phyloP scores from a whole-genome alignment of 225 moss, liverwort and hornwort species.

The Polytrichum commune region DNA sequence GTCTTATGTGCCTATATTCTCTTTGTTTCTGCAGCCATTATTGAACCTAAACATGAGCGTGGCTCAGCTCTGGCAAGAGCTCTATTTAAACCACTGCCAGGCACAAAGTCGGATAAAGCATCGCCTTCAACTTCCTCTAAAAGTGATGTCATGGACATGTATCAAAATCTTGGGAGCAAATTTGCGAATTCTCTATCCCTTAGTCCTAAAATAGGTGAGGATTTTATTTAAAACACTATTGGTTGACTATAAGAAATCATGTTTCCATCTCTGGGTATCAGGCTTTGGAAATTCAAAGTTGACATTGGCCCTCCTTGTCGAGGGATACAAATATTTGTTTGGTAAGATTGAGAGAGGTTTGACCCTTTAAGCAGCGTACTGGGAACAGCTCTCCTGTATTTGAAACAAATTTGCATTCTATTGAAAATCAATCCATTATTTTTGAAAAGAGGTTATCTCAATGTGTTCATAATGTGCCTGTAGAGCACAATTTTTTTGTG shows the following conservation, averaged over 20 bases:
- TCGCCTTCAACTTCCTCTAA: constrained; percentile 22
- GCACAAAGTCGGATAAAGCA: constrained; percentile 58
- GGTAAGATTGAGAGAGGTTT: too few species aligned
- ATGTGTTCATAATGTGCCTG: too few species aligned
- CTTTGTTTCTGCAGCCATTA: constrained; percentile 26
- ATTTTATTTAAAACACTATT: too few species aligned
- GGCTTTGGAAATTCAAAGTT: too few species aligned
- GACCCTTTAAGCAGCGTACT: background rate
- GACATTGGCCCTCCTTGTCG: too few species aligned
- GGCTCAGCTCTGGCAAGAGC: constrained; percentile 76
- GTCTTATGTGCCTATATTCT: background rate
- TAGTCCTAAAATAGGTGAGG: constrained; percentile 55
- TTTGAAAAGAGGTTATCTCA: too few species aligned
- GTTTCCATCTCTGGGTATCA: too few species aligned
- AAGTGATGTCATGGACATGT: constrained; percentile 24
- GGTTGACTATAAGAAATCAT: too few species aligned
- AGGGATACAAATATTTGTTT: too few species aligned
- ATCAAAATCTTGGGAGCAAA: constrained; percentile 33
- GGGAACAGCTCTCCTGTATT: background rate
- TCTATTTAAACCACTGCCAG: constrained; percentile 78
- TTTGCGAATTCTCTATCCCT: constrained; percentile 20
- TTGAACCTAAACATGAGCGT: constrained; percentile 33
- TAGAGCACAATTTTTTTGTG: too few species aligned
- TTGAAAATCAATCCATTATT: too few species aligned
- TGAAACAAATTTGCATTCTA: background rate